These are phyloP conservation scores for Cyclocybe aegerita DNA, from an alignment of 768 basidiomycete genomes.

Conservation along the genomic window DNA sequence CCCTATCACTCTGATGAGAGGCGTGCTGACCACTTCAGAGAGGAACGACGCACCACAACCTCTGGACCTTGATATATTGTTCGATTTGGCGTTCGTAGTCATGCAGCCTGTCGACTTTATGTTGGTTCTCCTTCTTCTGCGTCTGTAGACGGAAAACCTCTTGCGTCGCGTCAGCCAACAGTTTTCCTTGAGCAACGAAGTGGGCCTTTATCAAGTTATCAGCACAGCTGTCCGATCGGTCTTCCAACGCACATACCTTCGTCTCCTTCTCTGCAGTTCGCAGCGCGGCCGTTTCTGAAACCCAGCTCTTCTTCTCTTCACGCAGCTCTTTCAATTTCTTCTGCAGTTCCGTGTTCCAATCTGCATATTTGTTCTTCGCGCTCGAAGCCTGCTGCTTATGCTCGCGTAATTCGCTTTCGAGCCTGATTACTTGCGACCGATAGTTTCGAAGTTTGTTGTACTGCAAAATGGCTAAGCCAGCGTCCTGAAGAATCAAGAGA, in stretches of 20 bases:
- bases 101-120: conserved; percentile 75
- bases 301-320: conserved; percentile 80
- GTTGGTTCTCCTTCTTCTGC: conserved; percentile 71
- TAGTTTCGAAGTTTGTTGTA: conserved; percentile 83
- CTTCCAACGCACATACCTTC: conserved; percentile 40
- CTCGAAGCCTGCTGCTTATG: conserved; percentile 72
- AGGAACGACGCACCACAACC: conserved; percentile 61
- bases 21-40: not conserved
- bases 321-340: conserved; percentile 72
- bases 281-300: conserved; percentile 64
- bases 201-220: conserved; percentile 45
- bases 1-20: conserved; percentile 44
- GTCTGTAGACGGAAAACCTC: conserved; percentile 75
- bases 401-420: conserved; percentile 70
- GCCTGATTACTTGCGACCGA: conserved; percentile 60
- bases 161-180: conserved; percentile 66
- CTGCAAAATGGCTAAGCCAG: conserved; percentile 32
- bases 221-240: not conserved
- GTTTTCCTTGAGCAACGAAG: conserved; percentile 65
- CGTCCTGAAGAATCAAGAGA: not conserved
- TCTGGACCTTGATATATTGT: conserved; percentile 73
- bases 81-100: conserved; percentile 91
- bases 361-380: conserved; percentile 75
- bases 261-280: conserved; percentile 72
- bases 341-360: conserved; percentile 83